phyloP scores from a whole-genome alignment of 83 land plant genomes.

The Isoetes engelmannii region DNA sequence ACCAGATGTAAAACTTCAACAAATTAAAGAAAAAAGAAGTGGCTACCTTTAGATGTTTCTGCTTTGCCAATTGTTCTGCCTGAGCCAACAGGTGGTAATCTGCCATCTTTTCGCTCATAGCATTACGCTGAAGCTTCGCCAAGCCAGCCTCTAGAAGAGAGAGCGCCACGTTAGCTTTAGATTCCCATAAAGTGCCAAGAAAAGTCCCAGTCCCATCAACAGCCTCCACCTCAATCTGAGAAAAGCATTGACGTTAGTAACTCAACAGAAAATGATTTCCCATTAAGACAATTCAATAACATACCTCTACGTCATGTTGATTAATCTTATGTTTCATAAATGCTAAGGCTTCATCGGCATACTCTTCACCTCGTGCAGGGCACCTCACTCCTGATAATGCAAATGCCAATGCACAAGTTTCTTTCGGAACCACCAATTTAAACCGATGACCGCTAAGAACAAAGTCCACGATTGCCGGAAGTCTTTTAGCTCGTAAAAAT shows the following conservation, averaged over 20 bases:
- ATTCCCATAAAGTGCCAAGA: conserved; percentile 84
- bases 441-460: conserved; percentile 94
- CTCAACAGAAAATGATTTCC: background rate
- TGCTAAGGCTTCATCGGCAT: conserved; percentile 85
- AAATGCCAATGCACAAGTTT: conserved; percentile 80
- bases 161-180: conserved; percentile 61
- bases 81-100: conserved; percentile 71
- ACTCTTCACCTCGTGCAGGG: conserved; percentile 88
- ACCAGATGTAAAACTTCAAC: background rate
- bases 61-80: conserved; percentile 82
- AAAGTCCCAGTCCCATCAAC: conserved; percentile 93
- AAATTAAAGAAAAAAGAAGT: background rate
- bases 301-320: conserved; percentile 96
- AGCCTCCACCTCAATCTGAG: conserved; percentile 86
- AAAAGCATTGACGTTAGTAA: background rate
- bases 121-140: conserved; percentile 71
- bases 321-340: conserved; percentile 82
- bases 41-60: conserved; percentile 61
- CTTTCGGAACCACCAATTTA: conserved; percentile 78
- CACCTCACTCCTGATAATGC: conserved; percentile 95
- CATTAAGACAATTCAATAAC: background rate
- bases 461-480: conserved; percentile 85
- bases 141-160: conserved; percentile 78
- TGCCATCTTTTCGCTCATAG: conserved; percentile 58
- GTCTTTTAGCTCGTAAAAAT: conserved; percentile 57